Base-by-base conservation (phyloP, 768 basidiomycete genomes). In the Boletus rufocinnamomeus region DNA sequence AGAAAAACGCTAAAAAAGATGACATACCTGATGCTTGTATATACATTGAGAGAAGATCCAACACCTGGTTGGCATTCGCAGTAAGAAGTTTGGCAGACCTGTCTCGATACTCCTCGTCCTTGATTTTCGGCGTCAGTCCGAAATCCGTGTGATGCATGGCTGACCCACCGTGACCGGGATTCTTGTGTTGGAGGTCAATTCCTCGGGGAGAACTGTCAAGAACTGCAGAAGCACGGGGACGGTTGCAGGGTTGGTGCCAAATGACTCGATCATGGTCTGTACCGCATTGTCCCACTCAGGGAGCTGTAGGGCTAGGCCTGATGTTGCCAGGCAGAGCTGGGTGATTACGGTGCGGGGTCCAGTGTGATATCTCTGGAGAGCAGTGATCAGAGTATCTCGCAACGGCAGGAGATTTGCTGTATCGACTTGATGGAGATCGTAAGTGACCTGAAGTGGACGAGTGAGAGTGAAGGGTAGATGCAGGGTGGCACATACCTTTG, bases 381-480 rank as follows among this genome's bases (percentile, higher is more conserved):
- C 91, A 32, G 85, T 72, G 58, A 98, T 69, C 57, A 99, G 79
- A 2, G 95, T 95, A 72, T 97, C 93, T 48, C 94, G 85, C 55
- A 98, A 79, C n/a, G 88, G 80, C 32, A 88, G 78, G 16, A 89
- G 80, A 63, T 93, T 86, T 38, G 83, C 77, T 3, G 79, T 70
- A 62, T 90, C 85, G 47, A 99, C 86, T 83, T 98, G 93, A 54
- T 87, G 76, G 48, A 99, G 84, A 82, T 99, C 97, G 75, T 94
- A 98, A 14, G 87, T 92, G 64, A 98, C 93, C 97, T 99, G 64
- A 57, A 55, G 58, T 32, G 51, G 61, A 69, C 67, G 72, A 74
- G 68, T 67, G 72, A 69, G 74, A 70, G 68, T 68, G 66, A 55
- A 55, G 61, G 37, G 51, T 1, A 14, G 53, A 46, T 50, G 51